Conservation (phyloP, 2,329 filamentous ascomycete genomes). For the Amesomyces nigricolor region DNA sequence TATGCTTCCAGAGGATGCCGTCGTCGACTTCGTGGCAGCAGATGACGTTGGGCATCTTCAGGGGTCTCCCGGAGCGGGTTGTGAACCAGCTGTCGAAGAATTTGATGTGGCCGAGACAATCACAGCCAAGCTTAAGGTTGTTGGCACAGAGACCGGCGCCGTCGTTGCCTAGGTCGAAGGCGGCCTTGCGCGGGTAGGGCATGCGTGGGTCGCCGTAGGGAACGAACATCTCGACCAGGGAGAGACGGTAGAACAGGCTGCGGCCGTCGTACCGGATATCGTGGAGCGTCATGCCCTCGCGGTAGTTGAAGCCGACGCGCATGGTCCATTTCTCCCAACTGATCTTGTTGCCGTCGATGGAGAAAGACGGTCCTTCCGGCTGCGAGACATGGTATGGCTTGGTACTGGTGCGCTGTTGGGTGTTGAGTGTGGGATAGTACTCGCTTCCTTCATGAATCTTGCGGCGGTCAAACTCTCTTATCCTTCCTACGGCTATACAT, state of each 20-base stretch:
- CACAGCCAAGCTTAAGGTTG: constrained; percentile 62
- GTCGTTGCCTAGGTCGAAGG: constrained; percentile 67
- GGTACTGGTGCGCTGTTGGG: constrained; percentile 38
- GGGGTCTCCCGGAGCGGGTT: constrained; percentile 45
- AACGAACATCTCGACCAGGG: constrained; percentile 64
- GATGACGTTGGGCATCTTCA: constrained; percentile 49
- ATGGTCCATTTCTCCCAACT: constrained; percentile 66
- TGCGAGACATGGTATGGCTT: constrained; percentile 58
- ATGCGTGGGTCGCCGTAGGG: constrained; percentile 61
- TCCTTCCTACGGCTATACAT: constrained; percentile 30
- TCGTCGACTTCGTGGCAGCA: constrained; percentile 68
- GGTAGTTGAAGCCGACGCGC: constrained; percentile 61
- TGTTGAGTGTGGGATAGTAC: constrained; percentile 36
- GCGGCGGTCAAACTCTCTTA: constrained; percentile 36
- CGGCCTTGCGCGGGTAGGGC: constrained; percentile 64
- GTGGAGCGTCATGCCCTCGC: constrained; percentile 66
- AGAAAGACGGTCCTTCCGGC: constrained; percentile 63
- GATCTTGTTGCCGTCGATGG: constrained; percentile 45
- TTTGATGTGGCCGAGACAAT: constrained; percentile 64
- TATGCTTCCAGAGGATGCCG: constrained; percentile 67
- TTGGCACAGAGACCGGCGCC: constrained; percentile 63
- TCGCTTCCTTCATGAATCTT: constrained; percentile 37
- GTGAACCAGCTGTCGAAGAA: constrained; percentile 55
- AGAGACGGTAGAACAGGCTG: constrained; percentile 60
- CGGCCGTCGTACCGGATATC: constrained; percentile 62